Evolutionary conservation across 148 eudicot species (phyloP), one percentile per base, ranked within the genome.

Genomic region (Chenopodium suecicum): DNA sequence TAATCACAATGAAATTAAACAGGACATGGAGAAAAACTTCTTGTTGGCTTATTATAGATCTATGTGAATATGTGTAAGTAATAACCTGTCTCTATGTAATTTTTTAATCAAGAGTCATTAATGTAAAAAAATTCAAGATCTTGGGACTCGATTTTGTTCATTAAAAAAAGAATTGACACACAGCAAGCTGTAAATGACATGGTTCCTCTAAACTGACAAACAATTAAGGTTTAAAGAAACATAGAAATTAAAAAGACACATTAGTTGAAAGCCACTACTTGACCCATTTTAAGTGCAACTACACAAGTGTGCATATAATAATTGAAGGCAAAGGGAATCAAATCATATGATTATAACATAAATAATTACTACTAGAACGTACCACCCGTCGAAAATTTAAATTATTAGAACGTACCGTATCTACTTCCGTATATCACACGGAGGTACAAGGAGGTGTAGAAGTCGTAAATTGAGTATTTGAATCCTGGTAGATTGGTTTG

Each of bases 401-500:
- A 63, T 16, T 50, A 9, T 4, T 50, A 56, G 19, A 22, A 74
- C 82, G 27, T 84, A 89, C 91, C 89, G 16, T 84, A 89, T 81
- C 67, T 81, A 22, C 52, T 70, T 19, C 84, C 84, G 52, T 81
- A 62, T 11, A 76, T 14, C 69, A 86, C 74, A 11, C 89, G 81
- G 22, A 67, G 77, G 20, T 64, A 66, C 12, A 83, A 72, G 0
- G 86, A 73, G 20, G 79, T 63, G 65, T 82, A 87, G 83, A 84
- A 89, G 69, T 89, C 89, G 20, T 84, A 89, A 2, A 89, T 47
- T 0, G 88, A 79, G 64, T 83, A 89, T 67, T 87, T 78, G 83
- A 89, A 89, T 4, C 86, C 89, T 2, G 85, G 82, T 25, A 89
- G 47, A 58, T 85, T 73, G 69, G 16, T 56, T 22, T 82, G 81